Conservation (phyloP, 2,329 filamentous ascomycete genomes). For the Arthrocladium fulminans region DNA sequence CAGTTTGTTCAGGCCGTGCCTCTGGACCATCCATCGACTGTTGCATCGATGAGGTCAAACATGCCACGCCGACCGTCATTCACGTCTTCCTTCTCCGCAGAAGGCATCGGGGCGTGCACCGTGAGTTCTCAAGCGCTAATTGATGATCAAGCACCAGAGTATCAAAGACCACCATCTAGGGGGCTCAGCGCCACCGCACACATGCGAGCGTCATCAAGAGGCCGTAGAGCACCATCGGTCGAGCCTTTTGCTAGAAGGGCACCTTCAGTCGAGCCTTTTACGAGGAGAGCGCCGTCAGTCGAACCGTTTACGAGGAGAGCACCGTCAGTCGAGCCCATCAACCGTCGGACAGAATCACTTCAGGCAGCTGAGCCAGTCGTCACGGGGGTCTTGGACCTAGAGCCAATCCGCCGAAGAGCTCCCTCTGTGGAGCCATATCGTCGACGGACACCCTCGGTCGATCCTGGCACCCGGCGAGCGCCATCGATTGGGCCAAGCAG, state of each 20-base stretch:
- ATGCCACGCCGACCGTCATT: not conserved
- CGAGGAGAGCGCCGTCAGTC: constrained; percentile 1
- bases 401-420: constrained; percentile 5
- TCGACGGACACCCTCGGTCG: not conserved
- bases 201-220: constrained; percentile 6
- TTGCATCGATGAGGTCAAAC: not conserved
- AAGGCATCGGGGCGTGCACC: not conserved
- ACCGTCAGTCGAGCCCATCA: not conserved
- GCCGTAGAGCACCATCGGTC: no score
- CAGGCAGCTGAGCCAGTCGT: not conserved
- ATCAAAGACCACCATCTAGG: constrained; percentile 2
- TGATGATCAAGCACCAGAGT: constrained; percentile 1
- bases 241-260: no score
- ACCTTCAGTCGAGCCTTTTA: no score
- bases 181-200: not conserved
- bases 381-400: not conserved
- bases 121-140: constrained; percentile 1
- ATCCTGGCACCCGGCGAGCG: not conserved
- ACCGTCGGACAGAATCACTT: not conserved
- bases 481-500: not conserved
- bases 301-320: not conserved
- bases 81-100: not conserved
- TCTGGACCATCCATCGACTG: not conserved
- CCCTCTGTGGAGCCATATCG: constrained; percentile 1
- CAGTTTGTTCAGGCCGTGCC: constrained; percentile 1